phyloP scores from a whole-genome alignment of 805 yeast genomes.

The Starmerella roubikii region DNA sequence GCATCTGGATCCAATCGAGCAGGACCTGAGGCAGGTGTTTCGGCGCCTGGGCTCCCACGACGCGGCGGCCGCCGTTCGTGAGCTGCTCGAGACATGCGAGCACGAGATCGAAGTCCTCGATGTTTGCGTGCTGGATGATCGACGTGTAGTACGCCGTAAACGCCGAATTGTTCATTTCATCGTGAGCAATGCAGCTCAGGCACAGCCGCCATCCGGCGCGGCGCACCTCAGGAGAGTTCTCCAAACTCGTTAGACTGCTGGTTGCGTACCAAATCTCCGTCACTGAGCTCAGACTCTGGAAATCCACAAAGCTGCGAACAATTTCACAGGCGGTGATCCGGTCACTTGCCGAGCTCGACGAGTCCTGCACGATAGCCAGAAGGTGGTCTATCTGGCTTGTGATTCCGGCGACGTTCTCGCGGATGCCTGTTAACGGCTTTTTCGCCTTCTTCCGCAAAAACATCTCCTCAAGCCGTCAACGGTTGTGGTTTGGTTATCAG shows the following conservation, averaged over 20 bases:
- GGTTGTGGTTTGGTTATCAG: not conserved
- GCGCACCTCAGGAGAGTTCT: conserved; percentile 28
- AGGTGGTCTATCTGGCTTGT: conserved; percentile 24
- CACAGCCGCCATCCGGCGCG: conserved; percentile 42
- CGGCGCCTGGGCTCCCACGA: conserved; percentile 24
- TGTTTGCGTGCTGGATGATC: conserved; percentile 36
- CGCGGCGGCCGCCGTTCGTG: conserved; percentile 37
- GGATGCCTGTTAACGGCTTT: conserved; percentile 6
- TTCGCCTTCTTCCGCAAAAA: conserved; percentile 6
- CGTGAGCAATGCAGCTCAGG: conserved; percentile 40
- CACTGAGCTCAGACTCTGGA: conserved; percentile 41
- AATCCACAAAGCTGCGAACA: conserved; percentile 38
- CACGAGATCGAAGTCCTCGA: conserved; percentile 40
- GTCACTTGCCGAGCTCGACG: conserved; percentile 21
- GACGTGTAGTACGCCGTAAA: conserved; percentile 47
- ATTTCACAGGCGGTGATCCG: conserved; percentile 36
- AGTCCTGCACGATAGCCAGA: conserved; percentile 19
- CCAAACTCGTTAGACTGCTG: conserved; percentile 35
- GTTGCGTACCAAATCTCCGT: conserved; percentile 69
- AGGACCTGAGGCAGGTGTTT: conserved; percentile 31
- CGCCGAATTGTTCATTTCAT: conserved; percentile 37
- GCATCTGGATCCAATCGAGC: conserved; percentile 27
- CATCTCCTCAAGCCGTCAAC: not conserved
- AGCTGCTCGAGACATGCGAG: conserved; percentile 34
- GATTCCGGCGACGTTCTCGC: conserved; percentile 26